Base-by-base conservation (phyloP, 2,329 filamentous ascomycete genomes). In the Cylindrodendrum hubeiense region DNA sequence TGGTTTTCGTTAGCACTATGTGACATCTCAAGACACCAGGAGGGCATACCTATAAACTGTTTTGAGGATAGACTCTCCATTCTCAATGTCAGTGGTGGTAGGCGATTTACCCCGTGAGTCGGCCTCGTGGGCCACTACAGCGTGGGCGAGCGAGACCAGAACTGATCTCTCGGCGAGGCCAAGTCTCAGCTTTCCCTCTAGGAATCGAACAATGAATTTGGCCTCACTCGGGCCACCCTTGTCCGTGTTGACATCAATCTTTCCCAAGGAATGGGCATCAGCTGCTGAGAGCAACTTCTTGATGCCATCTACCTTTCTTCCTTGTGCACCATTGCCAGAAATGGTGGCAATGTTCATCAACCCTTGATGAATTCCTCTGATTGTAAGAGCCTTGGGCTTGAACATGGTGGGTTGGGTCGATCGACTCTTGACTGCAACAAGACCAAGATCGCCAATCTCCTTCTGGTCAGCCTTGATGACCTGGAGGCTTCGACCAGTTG, bases 371-470 rank as follows among this genome's bases (percentile, higher is more conserved):
- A 99, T 95, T 28, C 92, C 94, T 62, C 88, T 89, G 2, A 99
- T 87, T 0, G 95, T 98, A 72, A 99, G 83, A 28, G 95, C 86
- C 80, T 97, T 98, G 3, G 95, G 96, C 79, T 97, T 97, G 85
- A 98, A 98, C 94, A 99, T 98, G 22, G 96, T 98, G 12, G 93
- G 93, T 76, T 99, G 96, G 49, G 95, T 98, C 15, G 92, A 93
- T 79, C 95, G 90, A 81, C 94, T 98, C 84, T 98, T 98, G 52
- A 97, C 93, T 46, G 96, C 96, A 1, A 99, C 95, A 34, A 98
- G 84, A 12, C 96, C 96, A 12, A 99, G 86, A 79, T 99, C 96
- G 58, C 96, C 96, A 79, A 98, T 97, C 74, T 98, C 94, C 75
- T 96, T 94, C 77, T 99, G 96, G 73, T 98, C 95, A 52, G 92